A percentile compares a stretch with the other conserved stretches of the same genome.
Evolutionary conservation across 352 stramenopile genomes (phyloP).

Genomic region (Pythium sukuiense): DNA sequence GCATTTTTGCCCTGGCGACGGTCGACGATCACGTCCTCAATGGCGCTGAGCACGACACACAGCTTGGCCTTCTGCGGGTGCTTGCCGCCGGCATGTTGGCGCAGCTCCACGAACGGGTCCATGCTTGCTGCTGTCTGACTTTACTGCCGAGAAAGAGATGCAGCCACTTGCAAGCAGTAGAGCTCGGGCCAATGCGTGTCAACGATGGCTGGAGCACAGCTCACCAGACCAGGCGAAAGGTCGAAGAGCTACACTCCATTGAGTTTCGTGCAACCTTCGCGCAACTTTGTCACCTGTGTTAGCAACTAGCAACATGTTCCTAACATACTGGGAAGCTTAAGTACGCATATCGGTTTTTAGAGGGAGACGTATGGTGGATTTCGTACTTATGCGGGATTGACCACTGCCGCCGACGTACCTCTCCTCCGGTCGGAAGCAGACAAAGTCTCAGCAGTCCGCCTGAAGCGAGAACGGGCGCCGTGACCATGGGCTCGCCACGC

Average conservation of each 20-base stretch:
- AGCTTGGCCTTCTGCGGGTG: conserved; percentile 85
- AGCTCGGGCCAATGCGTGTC: neutral
- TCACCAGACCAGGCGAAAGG: conserved; percentile 24
- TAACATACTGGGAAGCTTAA: neutral
- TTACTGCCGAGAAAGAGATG: conserved; percentile 1
- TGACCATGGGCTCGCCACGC: neutral
- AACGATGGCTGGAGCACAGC: conserved; percentile 27
- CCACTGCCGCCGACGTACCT: neutral
- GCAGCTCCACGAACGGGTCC: conserved; percentile 81
- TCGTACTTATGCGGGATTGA: neutral
- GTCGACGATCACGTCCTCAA: conserved; percentile 84
- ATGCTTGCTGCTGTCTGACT: conserved; percentile 27
- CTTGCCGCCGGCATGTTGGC: conserved; percentile 68
- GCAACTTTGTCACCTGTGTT: conserved; percentile 24
- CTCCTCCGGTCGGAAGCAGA: neutral
- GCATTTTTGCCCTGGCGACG: conserved; percentile 32
- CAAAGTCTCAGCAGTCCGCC: neutral
- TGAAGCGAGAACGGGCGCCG: neutral
- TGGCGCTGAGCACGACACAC: conserved; percentile 82
- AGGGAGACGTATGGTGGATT: neutral
- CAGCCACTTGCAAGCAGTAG: conserved; percentile 2
- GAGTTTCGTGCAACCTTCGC: conserved; percentile 40
- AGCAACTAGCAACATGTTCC: neutral
- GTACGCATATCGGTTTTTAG: neutral
- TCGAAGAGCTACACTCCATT: conserved; percentile 37